These are phyloP conservation scores for Aspergillus sp. DNA, from an alignment of 2,329 filamentous ascomycete species.

Conservation along the genomic window DNA sequence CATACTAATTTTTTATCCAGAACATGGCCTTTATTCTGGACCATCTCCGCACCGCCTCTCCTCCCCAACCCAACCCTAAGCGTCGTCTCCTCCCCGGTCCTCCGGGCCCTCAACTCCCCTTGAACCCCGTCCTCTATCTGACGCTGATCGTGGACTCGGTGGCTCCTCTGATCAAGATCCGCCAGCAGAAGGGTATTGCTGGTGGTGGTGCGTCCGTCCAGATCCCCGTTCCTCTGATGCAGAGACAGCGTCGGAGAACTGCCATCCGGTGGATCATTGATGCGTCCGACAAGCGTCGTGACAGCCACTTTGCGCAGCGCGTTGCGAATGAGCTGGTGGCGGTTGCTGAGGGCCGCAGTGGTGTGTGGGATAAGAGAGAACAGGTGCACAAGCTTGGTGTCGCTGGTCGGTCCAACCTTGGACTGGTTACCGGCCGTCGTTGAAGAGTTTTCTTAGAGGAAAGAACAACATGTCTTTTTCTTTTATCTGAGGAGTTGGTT, in stretches of 20 bases:
- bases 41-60: slow-evolving; percentile 76
- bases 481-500: background rate
- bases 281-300: slow-evolving; percentile 74
- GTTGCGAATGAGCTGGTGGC: slow-evolving; percentile 84
- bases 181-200: slow-evolving; percentile 70
- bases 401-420: slow-evolving; percentile 68
- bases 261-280: slow-evolving; percentile 90
- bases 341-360: slow-evolving; percentile 81
- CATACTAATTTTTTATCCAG: slow-evolving; percentile 45
- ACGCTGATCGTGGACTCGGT: slow-evolving; percentile 89
- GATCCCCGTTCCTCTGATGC: slow-evolving; percentile 72
- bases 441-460: background rate
- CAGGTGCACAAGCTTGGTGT: slow-evolving; percentile 79
- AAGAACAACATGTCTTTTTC: background rate
- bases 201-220: slow-evolving; percentile 85
- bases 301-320: slow-evolving; percentile 70
- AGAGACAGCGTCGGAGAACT: slow-evolving; percentile 71
- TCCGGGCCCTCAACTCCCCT: slow-evolving; percentile 74
- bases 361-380: slow-evolving; percentile 79
- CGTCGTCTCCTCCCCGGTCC: slow-evolving; percentile 65
- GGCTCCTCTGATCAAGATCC: slow-evolving; percentile 80
- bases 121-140: slow-evolving; percentile 87
- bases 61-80: slow-evolving; percentile 71
- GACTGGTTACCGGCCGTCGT: background rate
- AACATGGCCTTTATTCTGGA: slow-evolving; percentile 83